Evolutionary conservation across 179 eudicot species (phyloP), one percentile per base, ranked within the genome.

Genomic region (Sideroxylon spinosum): DNA sequence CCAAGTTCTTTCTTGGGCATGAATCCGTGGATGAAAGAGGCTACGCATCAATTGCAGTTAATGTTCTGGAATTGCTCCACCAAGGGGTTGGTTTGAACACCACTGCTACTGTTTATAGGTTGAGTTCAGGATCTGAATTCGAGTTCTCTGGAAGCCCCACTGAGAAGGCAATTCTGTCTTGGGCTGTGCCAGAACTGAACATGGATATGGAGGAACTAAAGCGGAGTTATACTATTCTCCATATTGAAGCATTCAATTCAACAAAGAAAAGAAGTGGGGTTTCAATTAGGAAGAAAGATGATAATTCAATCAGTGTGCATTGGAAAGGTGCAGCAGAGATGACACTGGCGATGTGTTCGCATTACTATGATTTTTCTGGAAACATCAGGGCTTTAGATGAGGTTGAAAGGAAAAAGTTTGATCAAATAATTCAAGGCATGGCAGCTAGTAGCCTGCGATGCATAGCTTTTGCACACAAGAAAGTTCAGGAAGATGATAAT

Each of bases 321-420:
- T 80, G 82, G 86, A 85, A 83, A 76, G 88, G 88, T 28, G 85
- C 84, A 16, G 77, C 86, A 26, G 87, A 85, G 60, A 80, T 74
- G 76, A 60, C 83, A 6, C 74, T 85, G 0, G 76, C 62, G 1
- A 82, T 80, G 84, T 87, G 88, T 29, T 81, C 88, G 0, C 71
- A 78, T 29, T 87, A 81, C 71, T 85, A 83, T 52, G 81, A 81
- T 20, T 14, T 23, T 5, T 44, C 52, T 4, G 90, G 88, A 19
- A 70, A 78, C 10, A 46, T 74, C 56, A 74, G 49, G 26, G 52
- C 23, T 0, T 22, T 85, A 9, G 79, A 85, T 66, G 78, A 72
- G 19, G 26, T 29, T 17, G 74, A 69, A 16, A 87, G 85, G 72
- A 60, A 20, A 62, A 46, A 55, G 13, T 81, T 85, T 14, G 76